Evolutionary conservation across 2,329 filamentous ascomycete genomes (phyloP).

Genomic region (Trichoderma arundinaceum): DNA sequence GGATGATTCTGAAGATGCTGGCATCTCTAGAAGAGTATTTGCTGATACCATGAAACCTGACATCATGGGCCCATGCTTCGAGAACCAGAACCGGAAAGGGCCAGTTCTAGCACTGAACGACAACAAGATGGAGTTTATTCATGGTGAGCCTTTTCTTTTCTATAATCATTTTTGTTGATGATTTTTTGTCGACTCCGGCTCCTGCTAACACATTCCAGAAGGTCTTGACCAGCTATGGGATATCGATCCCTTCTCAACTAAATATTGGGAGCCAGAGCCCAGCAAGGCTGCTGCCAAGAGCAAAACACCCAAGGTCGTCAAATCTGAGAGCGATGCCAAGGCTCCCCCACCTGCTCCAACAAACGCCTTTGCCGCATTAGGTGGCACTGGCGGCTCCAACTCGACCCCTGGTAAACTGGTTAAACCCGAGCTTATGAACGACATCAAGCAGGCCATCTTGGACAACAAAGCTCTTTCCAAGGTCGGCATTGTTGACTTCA

Average conservation of each 20-base stretch:
- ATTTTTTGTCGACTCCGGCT: too few species aligned
- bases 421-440: slow-evolving; percentile 49
- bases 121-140: slow-evolving; percentile 76
- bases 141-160: slow-evolving; percentile 57
- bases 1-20: slow-evolving; percentile 79
- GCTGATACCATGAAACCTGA: slow-evolving; percentile 75
- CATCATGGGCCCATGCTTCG: slow-evolving; percentile 84
- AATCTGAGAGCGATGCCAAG: slow-evolving; percentile 34
- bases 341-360: slow-evolving; percentile 45
- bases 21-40: slow-evolving; percentile 61
- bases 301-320: slow-evolving; percentile 19
- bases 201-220: slow-evolving; percentile 44
- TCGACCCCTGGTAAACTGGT: slow-evolving; percentile 42
- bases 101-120: slow-evolving; percentile 58
- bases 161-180: too few species aligned
- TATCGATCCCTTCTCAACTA: slow-evolving; percentile 84
- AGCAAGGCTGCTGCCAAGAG: slow-evolving; percentile 33
- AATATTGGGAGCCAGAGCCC: slow-evolving; percentile 71
- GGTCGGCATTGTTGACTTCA: slow-evolving; percentile 49
- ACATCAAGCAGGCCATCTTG: slow-evolving; percentile 51
- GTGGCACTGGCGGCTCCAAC: slow-evolving; percentile 31
- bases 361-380: slow-evolving; percentile 48
- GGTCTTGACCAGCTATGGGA: slow-evolving; percentile 54
- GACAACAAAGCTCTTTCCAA: slow-evolving; percentile 50
- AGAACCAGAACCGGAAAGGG: slow-evolving; percentile 59